A percentile compares a stretch with the other conserved stretches of the same genome.
phyloP scores from a whole-genome alignment of 129 eudicot genomes.

The Sambucus nigra region DNA sequence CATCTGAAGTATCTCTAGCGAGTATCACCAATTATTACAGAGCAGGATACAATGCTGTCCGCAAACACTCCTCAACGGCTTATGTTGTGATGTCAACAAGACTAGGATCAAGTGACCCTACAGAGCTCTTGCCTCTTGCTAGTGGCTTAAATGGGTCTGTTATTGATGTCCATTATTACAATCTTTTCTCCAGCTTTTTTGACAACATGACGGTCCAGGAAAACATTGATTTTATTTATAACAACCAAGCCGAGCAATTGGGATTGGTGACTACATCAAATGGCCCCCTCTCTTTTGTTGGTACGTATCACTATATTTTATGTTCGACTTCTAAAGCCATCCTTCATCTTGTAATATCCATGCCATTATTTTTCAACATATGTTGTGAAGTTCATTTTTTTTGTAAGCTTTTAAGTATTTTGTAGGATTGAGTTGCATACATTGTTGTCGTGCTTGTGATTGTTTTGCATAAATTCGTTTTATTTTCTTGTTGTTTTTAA shows the following conservation, averaged over 20 bases:
- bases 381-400: not conserved
- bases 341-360: too few species aligned
- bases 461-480: too few species aligned
- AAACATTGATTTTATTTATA: constrained; percentile 39
- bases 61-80: constrained; percentile 36
- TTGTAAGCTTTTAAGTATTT: too few species aligned
- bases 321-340: too few species aligned
- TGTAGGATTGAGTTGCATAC: too few species aligned
- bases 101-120: constrained; percentile 28
- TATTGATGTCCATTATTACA: constrained; percentile 68
- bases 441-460: too few species aligned
- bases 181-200: constrained; percentile 26
- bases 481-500: too few species aligned
- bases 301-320: too few species aligned
- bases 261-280: constrained; percentile 24
- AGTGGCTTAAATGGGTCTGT: constrained; percentile 28
- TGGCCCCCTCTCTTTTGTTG: constrained; percentile 62
- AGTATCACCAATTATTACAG: constrained; percentile 35
- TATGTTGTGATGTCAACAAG: constrained; percentile 54
- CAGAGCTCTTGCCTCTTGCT: constrained; percentile 54
- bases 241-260: constrained; percentile 27
- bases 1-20: constrained; percentile 39
- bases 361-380: not conserved
- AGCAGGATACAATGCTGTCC: constrained; percentile 47
- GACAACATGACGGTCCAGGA: constrained; percentile 28